phyloP scores from a whole-genome alignment of 1,139 yeast species.

The Nadsonia commutata region DNA sequence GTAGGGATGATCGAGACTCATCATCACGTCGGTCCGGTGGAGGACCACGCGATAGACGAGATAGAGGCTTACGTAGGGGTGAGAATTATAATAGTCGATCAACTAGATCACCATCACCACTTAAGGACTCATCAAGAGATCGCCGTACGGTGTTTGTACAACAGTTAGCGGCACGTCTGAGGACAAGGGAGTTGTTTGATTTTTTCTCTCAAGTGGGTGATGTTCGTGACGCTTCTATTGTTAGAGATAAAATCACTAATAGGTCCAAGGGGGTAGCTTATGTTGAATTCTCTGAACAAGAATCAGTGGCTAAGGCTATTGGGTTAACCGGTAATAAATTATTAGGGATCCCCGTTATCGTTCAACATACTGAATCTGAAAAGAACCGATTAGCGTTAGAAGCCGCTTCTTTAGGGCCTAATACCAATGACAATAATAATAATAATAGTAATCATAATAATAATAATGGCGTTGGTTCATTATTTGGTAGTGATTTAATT shows the following conservation, averaged over 20 bases:
- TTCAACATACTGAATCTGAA: conserved; percentile 25
- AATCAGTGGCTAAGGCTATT: conserved; percentile 21
- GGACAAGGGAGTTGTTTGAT: conserved; percentile 20
- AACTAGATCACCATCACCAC: too few species aligned
- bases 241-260: conserved; percentile 23
- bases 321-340: conserved; percentile 23
- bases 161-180: conserved; percentile 23
- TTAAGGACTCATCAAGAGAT: too few species aligned
- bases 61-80: too few species aligned
- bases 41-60: too few species aligned
- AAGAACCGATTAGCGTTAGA: conserved; percentile 21
- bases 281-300: conserved; percentile 23
- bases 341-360: conserved; percentile 25
- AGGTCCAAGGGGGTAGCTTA: conserved; percentile 27
- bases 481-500: too few species aligned
- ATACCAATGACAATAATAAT: conserved; percentile 1
- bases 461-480: neutral
- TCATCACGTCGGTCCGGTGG: too few species aligned
- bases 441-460: neutral
- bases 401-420: conserved; percentile 5
- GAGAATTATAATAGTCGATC: too few species aligned
- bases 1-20: conserved; percentile 1
- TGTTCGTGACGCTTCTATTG: conserved; percentile 25
- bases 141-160: conserved; percentile 26
- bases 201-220: conserved; percentile 25